Base-by-base conservation (phyloP, 176 grass and related monocot species). In the Avena eriantha region DNA sequence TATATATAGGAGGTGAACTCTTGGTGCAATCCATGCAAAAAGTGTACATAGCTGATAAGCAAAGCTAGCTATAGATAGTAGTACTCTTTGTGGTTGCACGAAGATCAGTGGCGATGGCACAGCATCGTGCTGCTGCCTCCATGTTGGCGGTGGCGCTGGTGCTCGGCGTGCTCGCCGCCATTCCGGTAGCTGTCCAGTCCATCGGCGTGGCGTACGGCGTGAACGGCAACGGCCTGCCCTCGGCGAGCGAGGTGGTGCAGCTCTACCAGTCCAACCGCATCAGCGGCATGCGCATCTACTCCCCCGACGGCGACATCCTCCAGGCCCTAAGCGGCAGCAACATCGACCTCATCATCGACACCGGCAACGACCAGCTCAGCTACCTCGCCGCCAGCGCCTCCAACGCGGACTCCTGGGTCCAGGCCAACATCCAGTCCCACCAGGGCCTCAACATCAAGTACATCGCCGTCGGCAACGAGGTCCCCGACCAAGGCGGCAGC, bases 401-500 rank as follows among this genome's bases (percentile, higher is more conserved):
- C 26, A 67, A 67, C 29, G 64, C 64, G 29, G 64, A 13, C 29
- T 13, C 64, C 64, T 69, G 66, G 66, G 66, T 69, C 16, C 13
- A 69, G 59, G 23, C 90, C 66, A 69, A 69, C 34, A 35, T 69
- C 7, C 66, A 69, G 34, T 34, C 72, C 8, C 65, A 59, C 57
- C 80, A 80, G 4, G 48, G 6, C 11, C 71, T 87, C 50, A 75
- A 9, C 76, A 76, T 93, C 91, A 58, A 57, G 29, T 95, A 93
- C 68, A 87, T 95, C 78, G 58, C 80, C 18, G 91, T 89, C 19
- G 91, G 91, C 58, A 95, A 95, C 55, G 94, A 93, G 91, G 89
- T 91, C 12, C 76, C 67, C 48, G 39, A 41, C 39, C 39, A 41
- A 0, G 76, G 63, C 2, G 35, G 45, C 1, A 45, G 54, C 9